These are phyloP conservation scores for Annulohypoxylon moriforme DNA, from an alignment of 495 filamentous ascomycete genomes.

Conservation along the genomic window DNA sequence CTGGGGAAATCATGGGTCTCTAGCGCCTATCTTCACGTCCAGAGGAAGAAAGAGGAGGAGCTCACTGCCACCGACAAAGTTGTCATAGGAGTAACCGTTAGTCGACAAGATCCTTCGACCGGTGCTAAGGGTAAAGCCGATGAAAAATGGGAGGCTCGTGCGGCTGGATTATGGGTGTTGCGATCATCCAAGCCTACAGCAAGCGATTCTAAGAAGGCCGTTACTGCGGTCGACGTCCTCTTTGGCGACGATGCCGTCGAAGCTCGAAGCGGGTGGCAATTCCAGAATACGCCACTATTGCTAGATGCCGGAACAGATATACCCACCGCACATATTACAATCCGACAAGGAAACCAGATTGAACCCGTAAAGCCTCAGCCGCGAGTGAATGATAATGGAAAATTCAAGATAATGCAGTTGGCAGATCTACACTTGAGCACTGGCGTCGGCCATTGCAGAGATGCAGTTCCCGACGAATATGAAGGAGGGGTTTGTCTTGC, in stretches of 20 bases:
- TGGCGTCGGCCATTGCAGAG: conserved; percentile 84
- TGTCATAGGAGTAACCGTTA: conserved; percentile 84
- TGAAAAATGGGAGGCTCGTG: conserved; percentile 84
- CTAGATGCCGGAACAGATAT: conserved; percentile 70
- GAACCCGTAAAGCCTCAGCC: conserved; percentile 73
- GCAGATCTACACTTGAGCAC: conserved; percentile 93
- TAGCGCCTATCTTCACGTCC: conserved; percentile 84
- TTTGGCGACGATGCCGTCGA: conserved; percentile 96
- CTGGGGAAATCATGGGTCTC: conserved; percentile 76
- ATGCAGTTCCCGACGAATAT: conserved; percentile 77
- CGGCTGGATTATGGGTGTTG: conserved; percentile 88
- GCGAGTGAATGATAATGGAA: conserved; percentile 84
- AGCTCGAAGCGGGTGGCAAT: conserved; percentile 82
- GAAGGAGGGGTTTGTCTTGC: conserved; percentile 86
- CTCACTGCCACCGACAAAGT: conserved; percentile 78
- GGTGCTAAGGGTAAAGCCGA: conserved; percentile 65
- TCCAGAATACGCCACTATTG: conserved; percentile 75
- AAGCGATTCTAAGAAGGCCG: conserved; percentile 78
- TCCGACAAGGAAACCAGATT: conserved; percentile 74
- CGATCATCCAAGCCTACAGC: conserved; percentile 78
- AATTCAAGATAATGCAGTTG: conserved; percentile 96
- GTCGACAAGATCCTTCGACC: conserved; percentile 74
- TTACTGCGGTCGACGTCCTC: conserved; percentile 89
- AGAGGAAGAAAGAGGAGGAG: conserved; percentile 90
- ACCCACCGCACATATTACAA: conserved; percentile 75